Conservation (phyloP, 345 rosid species). For the Populus simonii region DNA sequence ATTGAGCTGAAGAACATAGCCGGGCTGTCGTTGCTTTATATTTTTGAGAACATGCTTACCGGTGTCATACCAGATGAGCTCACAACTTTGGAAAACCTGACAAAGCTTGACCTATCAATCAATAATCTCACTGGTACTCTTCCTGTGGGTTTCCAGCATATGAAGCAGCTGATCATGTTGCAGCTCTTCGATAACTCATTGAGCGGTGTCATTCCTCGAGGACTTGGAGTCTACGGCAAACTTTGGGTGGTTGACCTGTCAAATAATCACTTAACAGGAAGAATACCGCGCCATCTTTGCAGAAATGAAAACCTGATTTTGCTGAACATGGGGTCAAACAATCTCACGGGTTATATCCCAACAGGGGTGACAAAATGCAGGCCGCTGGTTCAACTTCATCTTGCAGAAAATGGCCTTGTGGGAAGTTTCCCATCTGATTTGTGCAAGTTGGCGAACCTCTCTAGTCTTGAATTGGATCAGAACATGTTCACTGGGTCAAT, state of each 20-base stretch:
- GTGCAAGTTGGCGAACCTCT: constrained; percentile 58
- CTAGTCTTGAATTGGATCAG: constrained; percentile 66
- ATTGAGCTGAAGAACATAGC: constrained; percentile 53
- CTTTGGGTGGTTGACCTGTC: constrained; percentile 89
- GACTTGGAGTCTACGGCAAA: constrained; percentile 60
- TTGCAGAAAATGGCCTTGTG: constrained; percentile 50
- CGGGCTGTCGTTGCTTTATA: constrained; percentile 66
- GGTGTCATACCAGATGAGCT: constrained; percentile 77
- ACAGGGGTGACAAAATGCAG: constrained; percentile 53
- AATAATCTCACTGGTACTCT: constrained; percentile 64
- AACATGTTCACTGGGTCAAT: constrained; percentile 71
- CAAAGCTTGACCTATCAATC: constrained; percentile 79
- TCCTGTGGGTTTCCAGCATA: constrained; percentile 69
- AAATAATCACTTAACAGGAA: constrained; percentile 57
- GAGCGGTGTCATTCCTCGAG: constrained; percentile 63
- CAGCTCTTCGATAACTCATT: constrained; percentile 77
- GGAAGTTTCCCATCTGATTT: constrained; percentile 66
- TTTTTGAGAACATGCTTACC: constrained; percentile 68
- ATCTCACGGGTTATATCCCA: constrained; percentile 68
- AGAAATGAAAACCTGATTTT: constrained; percentile 45
- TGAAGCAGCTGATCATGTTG: constrained; percentile 51
- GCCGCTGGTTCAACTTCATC: constrained; percentile 61
- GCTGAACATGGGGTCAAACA: constrained; percentile 66
- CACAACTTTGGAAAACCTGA: constrained; percentile 56
- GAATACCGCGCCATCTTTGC: constrained; percentile 66